phyloP scores from a whole-genome alignment of 2,329 filamentous ascomycete species.

The Penicillium sp. region DNA sequence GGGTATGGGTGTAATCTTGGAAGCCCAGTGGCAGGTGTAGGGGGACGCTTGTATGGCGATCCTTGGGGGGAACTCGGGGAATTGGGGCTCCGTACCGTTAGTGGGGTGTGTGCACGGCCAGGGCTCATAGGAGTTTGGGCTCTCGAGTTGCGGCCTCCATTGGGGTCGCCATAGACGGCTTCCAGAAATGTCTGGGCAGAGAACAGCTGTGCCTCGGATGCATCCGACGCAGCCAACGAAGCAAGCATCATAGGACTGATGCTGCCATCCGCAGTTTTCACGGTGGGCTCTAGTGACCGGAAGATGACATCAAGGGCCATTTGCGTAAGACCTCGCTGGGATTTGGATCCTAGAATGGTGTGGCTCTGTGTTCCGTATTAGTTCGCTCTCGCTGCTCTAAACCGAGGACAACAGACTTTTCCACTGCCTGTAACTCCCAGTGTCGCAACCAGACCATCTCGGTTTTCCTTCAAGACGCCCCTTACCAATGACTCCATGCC shows the following conservation, averaged over 20 bases:
- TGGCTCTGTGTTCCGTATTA: constrained; percentile 63
- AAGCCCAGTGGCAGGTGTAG: constrained; percentile 14
- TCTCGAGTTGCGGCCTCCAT: constrained; percentile 56
- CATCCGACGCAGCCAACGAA: constrained; percentile 69
- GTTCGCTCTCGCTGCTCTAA: neutral
- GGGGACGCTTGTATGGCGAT: constrained; percentile 15
- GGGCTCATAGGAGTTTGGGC: constrained; percentile 63
- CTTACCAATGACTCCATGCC: constrained; percentile 70
- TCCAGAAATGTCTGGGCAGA: constrained; percentile 74
- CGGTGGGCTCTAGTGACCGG: constrained; percentile 67
- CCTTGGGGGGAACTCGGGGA: constrained; percentile 23
- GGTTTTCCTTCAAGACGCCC: constrained; percentile 75
- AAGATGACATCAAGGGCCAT: constrained; percentile 87
- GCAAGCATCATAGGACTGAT: constrained; percentile 60
- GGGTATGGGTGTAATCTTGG: constrained; percentile 7
- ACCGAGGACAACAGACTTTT: constrained; percentile 59
- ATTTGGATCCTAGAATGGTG: constrained; percentile 84
- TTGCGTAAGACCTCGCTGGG: constrained; percentile 84
- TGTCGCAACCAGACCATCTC: constrained; percentile 85
- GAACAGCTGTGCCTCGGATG: constrained; percentile 72
- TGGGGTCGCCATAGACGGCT: constrained; percentile 63
- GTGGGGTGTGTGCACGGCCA: constrained; percentile 42
- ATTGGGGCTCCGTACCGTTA: constrained; percentile 41
- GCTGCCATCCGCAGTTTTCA: constrained; percentile 55
- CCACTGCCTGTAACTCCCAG: constrained; percentile 92